Percentiles rank a stretch among this genome's conserved stretches.
phyloP scores from a whole-genome alignment of 768 basidiomycete genomes.

The Kwoniella heveanensis region DNA sequence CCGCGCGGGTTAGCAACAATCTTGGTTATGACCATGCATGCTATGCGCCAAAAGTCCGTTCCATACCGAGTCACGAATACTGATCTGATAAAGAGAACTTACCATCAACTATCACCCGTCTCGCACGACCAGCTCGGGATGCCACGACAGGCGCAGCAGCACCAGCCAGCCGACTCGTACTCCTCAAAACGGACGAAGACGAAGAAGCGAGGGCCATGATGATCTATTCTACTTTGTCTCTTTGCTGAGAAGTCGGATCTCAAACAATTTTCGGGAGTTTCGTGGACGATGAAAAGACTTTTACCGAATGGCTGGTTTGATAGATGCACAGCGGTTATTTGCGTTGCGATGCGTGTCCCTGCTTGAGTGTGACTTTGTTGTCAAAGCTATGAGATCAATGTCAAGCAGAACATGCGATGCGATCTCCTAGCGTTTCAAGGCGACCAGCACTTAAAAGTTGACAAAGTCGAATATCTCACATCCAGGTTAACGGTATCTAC shows the following conservation, averaged over 20 bases:
- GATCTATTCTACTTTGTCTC: neutral
- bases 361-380: neutral
- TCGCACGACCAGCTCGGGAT: neutral
- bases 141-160: neutral
- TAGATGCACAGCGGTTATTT: too few species aligned
- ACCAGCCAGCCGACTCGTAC: constrained; percentile 7
- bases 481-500: neutral
- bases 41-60: too few species aligned
- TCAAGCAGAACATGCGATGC: too few species aligned
- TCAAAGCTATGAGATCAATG: too few species aligned
- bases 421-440: neutral
- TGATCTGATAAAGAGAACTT: neutral
- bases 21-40: neutral
- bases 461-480: neutral
- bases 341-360: too few species aligned
- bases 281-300: too few species aligned
- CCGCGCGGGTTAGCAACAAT: neutral
- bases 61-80: neutral
- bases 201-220: constrained; percentile 23
- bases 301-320: too few species aligned
- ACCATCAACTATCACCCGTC: neutral
- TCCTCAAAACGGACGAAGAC: constrained; percentile 15
- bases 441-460: neutral
- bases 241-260: neutral
- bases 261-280: too few species aligned